These are phyloP conservation scores for Hondaea fermentalgiana DNA, from an alignment of 108 stramenopile species.

Conservation along the genomic window DNA sequence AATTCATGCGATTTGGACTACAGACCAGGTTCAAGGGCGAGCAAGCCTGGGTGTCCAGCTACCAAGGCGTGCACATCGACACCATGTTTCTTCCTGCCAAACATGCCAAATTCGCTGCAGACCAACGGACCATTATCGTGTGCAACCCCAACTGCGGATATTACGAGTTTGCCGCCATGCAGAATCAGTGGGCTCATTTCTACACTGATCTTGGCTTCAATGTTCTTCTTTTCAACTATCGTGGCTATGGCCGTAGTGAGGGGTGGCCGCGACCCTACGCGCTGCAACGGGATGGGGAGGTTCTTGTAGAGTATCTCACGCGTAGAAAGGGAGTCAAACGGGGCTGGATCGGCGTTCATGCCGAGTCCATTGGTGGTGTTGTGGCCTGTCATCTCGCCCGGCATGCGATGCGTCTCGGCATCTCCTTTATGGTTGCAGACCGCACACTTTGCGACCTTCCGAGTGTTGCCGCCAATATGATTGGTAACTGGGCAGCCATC, in stretches of 20 bases:
- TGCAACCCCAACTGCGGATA: conserved; percentile 1
- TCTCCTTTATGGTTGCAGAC: not conserved
- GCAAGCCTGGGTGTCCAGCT: not conserved
- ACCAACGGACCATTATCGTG: not conserved
- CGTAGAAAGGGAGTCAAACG: not conserved
- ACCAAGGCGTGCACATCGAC: not conserved
- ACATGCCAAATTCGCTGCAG: not conserved
- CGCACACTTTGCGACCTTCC: conserved; percentile 1
- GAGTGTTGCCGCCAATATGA: not conserved
- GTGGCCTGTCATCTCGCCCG: not conserved
- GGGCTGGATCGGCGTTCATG: not conserved
- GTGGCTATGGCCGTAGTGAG: not conserved
- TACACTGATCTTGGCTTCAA: not conserved
- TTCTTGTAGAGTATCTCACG: not conserved
- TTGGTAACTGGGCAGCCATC: not conserved
- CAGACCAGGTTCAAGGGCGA: not conserved
- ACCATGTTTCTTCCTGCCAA: not conserved
- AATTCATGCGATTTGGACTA: not conserved
- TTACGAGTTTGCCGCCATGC: not conserved
- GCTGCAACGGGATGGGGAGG: not conserved
- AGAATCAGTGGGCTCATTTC: not conserved
- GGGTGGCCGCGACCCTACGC: not conserved
- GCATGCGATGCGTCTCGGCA: not conserved
- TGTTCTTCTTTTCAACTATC: not conserved
- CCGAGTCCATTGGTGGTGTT: not conserved